Conservation (phyloP, 2,329 filamentous ascomycete genomes). For the Blastomyces percursus region DNA sequence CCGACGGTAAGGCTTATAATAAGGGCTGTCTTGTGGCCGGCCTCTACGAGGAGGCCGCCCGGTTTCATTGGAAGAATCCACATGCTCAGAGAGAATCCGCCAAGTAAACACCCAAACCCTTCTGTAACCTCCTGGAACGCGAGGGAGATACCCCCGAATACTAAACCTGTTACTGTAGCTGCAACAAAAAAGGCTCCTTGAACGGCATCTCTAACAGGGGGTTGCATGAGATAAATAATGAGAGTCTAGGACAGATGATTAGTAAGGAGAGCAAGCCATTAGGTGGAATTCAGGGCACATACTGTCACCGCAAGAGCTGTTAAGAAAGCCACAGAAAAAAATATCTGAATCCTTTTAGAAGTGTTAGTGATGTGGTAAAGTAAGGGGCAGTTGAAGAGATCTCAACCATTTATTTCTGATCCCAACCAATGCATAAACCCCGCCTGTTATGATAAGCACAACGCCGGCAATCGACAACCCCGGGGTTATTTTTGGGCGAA, state of each 20-base stretch:
- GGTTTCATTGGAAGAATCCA: slow-evolving; percentile 72
- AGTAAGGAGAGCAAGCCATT: slow-evolving; percentile 3
- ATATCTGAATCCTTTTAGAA: slow-evolving; percentile 54
- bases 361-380: slow-evolving; percentile 12
- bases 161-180: slow-evolving; percentile 56
- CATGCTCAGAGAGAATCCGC: slow-evolving; percentile 78
- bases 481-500: slow-evolving; percentile 65
- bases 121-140: slow-evolving; percentile 76
- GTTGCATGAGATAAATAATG: slow-evolving; percentile 78
- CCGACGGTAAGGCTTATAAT: slow-evolving; percentile 60
- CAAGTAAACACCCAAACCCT: slow-evolving; percentile 75
- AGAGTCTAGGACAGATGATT: slow-evolving; percentile 42
- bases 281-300: slow-evolving; percentile 13
- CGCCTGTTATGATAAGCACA: slow-evolving; percentile 62
- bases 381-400: background rate
- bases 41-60: slow-evolving; percentile 59
- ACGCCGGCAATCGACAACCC: slow-evolving; percentile 69
- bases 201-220: slow-evolving; percentile 60
- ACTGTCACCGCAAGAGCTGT: slow-evolving; percentile 60
- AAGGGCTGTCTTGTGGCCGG: slow-evolving; percentile 57
- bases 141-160: slow-evolving; percentile 62
- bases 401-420: slow-evolving; percentile 62
- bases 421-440: slow-evolving; percentile 61
- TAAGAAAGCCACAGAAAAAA: slow-evolving; percentile 66
- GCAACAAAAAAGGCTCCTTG: slow-evolving; percentile 85